Conservation (phyloP, 169 alveolate species). For the Cyclospora cayetanensis region DNA sequence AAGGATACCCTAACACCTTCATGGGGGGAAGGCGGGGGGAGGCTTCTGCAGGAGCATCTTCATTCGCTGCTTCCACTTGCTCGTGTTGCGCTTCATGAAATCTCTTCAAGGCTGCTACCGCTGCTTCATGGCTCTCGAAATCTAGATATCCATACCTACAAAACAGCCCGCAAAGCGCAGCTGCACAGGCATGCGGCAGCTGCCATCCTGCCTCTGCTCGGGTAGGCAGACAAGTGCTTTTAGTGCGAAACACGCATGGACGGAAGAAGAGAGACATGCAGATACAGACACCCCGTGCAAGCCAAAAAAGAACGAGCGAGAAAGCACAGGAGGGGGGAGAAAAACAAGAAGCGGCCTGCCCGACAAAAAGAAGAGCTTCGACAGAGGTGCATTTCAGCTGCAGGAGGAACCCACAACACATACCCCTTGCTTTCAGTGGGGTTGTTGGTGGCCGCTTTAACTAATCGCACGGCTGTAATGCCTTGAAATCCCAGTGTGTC, state of each 20-base stretch:
- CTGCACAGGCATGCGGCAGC: background rate
- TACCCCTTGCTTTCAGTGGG: too few relatives aligned
- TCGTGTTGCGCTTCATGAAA: background rate
- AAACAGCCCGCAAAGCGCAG: background rate
- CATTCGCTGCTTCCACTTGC: background rate
- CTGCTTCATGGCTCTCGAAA: background rate
- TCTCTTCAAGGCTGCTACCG: background rate
- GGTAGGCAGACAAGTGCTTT: too few relatives aligned
- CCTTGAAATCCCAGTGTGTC: background rate
- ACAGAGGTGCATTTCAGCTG: too few relatives aligned
- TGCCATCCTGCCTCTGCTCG: too few relatives aligned
- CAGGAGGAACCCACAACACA: background rate
- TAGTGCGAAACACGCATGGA: too few relatives aligned
- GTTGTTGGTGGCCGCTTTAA: slow-evolving; percentile 46
- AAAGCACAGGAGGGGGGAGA: too few relatives aligned
- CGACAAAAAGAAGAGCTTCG: too few relatives aligned
- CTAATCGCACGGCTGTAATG: slow-evolving; percentile 67
- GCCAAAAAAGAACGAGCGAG: too few relatives aligned
- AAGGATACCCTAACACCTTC: background rate
- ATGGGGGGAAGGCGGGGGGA: background rate
- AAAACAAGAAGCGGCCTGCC: too few relatives aligned
- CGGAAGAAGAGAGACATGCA: too few relatives aligned
- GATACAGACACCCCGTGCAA: too few relatives aligned
- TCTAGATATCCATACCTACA: slow-evolving; percentile 40
- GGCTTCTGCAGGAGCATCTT: background rate